These are phyloP conservation scores for Podospora conica DNA, from an alignment of 495 filamentous ascomycete genomes.

Conservation along the genomic window DNA sequence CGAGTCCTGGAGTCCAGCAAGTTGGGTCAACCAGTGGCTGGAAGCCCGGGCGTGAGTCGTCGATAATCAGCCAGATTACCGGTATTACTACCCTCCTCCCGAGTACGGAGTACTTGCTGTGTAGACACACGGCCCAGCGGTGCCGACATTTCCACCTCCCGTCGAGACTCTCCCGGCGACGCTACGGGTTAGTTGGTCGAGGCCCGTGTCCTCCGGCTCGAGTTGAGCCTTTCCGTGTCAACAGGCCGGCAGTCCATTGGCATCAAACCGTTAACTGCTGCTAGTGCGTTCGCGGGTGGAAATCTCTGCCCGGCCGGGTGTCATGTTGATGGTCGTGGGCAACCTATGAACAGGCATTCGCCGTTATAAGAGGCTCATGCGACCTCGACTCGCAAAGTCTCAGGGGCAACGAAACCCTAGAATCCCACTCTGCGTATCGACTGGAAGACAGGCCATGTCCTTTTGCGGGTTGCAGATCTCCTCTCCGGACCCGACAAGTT, in stretches of 20 bases:
- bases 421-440: background rate
- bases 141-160: background rate
- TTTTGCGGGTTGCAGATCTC: background rate
- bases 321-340: background rate
- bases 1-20: background rate
- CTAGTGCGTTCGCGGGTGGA: background rate
- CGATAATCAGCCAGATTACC: slow-evolving; percentile 9
- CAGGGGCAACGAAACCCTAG: background rate
- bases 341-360: background rate
- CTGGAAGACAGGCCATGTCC: background rate
- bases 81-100: slow-evolving; percentile 3
- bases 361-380: background rate
- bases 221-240: background rate
- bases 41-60: background rate
- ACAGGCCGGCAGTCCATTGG: background rate
- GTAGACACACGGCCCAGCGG: background rate
- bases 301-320: background rate
- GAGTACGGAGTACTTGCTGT: background rate
- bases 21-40: background rate
- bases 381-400: background rate
- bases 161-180: background rate
- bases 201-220: background rate
- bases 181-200: background rate
- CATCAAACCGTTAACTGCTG: background rate
- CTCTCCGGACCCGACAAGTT: background rate